Percentiles rank a stretch among this genome's conserved stretches.
These are phyloP conservation scores for Jamesozyma lodderae DNA, from an alignment of 805 yeast genomes.

Conservation along the genomic window DNA sequence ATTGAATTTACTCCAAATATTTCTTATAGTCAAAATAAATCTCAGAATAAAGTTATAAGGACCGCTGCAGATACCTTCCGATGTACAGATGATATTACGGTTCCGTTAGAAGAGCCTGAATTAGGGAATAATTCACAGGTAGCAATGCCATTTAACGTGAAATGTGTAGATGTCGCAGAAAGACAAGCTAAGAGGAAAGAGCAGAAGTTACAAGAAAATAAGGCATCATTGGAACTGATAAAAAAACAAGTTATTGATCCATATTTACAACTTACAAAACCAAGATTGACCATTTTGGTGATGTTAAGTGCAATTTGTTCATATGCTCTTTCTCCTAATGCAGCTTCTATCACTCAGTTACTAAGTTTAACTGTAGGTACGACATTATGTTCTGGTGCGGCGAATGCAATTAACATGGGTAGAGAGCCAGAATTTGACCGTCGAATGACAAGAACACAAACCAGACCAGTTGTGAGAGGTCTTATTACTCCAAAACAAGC, in stretches of 20 bases:
- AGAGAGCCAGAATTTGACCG: constrained; percentile 87
- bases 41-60: constrained; percentile 11
- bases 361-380: constrained; percentile 76
- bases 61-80: constrained; percentile 28
- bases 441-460: constrained; percentile 78
- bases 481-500: constrained; percentile 68
- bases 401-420: constrained; percentile 95
- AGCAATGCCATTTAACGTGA: constrained; percentile 47
- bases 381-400: constrained; percentile 80
- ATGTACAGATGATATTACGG: constrained; percentile 27
- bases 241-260: constrained; percentile 42
- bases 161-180: constrained; percentile 28
- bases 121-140: no score
- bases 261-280: constrained; percentile 80
- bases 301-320: constrained; percentile 89
- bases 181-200: constrained; percentile 7
- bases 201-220: constrained; percentile 6
- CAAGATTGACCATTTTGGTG: constrained; percentile 76
- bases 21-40: constrained; percentile 3
- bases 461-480: constrained; percentile 87
- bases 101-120: constrained; percentile 1
- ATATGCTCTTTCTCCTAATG: constrained; percentile 81
- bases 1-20: constrained; percentile 33
- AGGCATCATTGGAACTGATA: constrained; percentile 2
- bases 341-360: constrained; percentile 64